phyloP scores from a whole-genome alignment of 2,329 filamentous ascomycete genomes.

The Stachybotrys elegans region DNA sequence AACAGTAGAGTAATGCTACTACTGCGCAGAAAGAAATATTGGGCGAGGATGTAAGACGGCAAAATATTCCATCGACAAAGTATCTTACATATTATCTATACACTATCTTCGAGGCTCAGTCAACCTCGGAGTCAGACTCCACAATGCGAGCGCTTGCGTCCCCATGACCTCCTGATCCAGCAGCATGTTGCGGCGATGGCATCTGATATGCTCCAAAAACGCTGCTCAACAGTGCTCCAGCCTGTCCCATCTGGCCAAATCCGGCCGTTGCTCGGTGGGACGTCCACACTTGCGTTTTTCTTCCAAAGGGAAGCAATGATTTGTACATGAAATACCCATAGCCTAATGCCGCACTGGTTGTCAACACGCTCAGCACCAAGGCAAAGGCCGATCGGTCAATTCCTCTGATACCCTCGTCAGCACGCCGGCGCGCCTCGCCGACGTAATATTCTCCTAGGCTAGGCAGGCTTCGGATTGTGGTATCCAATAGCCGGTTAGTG shows the following conservation, averaged over 20 bases:
- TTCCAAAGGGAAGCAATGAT: conserved; percentile 38
- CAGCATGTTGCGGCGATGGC: background rate
- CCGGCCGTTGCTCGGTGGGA: conserved; percentile 21
- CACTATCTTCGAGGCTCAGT: conserved; percentile 13
- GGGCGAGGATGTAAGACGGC: too few relatives aligned
- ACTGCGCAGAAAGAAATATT: too few relatives aligned
- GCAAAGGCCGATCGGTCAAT: conserved; percentile 26
- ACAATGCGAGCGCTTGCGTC: conserved; percentile 20
- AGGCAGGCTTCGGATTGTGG: conserved; percentile 28
- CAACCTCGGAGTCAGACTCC: conserved; percentile 30
- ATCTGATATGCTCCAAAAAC: conserved; percentile 22
- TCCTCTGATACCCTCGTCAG: conserved; percentile 24
- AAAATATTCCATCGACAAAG: too few relatives aligned
- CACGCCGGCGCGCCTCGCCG: conserved; percentile 29
- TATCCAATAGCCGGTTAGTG: conserved; percentile 26
- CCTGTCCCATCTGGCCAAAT: conserved; percentile 40
- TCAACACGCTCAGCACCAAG: conserved; percentile 26
- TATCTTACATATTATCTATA: too few relatives aligned
- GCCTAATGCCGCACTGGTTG: conserved; percentile 31
- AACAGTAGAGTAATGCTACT: too few relatives aligned
- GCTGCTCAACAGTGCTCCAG: conserved; percentile 38
- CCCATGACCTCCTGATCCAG: background rate
- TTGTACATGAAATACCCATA: conserved; percentile 36
- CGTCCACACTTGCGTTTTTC: conserved; percentile 38
- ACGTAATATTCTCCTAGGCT: conserved; percentile 29